A percentile compares a stretch with the other conserved stretches of the same genome.
Conservation (phyloP, 352 stramenopile genomes). For the Globisporangium barbulae region DNA sequence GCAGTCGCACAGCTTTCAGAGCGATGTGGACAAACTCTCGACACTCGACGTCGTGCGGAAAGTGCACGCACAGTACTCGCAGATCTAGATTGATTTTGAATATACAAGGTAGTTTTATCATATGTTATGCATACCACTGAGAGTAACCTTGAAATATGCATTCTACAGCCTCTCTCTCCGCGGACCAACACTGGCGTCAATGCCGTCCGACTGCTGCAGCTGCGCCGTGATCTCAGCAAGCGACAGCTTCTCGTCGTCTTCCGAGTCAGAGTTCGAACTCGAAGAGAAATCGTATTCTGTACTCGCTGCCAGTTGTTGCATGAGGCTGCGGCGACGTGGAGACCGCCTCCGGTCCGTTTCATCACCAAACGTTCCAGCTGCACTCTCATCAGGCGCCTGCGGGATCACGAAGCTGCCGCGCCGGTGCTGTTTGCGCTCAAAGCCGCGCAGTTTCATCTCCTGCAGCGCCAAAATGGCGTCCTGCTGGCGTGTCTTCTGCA, state of each 20-base stretch:
- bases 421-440: conserved; percentile 27
- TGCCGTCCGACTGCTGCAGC: conserved; percentile 22
- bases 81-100: neutral
- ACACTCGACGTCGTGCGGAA: conserved; percentile 26
- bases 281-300: neutral
- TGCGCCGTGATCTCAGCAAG: conserved; percentile 21
- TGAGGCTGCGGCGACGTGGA: conserved; percentile 13
- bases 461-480: conserved; percentile 50
- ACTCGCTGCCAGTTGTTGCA: neutral
- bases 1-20: conserved; percentile 11
- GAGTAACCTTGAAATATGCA: neutral
- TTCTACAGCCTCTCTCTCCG: neutral
- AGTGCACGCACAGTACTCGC: conserved; percentile 20
- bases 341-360: conserved; percentile 14
- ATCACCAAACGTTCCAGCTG: conserved; percentile 1
- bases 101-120: neutral
- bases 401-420: conserved; percentile 20
- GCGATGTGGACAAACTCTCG: conserved; percentile 17
- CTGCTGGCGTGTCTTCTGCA: conserved; percentile 38
- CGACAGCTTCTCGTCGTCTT: conserved; percentile 8
- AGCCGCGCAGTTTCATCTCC: conserved; percentile 44
- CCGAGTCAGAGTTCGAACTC: neutral
- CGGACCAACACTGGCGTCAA: neutral
- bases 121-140: neutral
- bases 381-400: neutral